Evolutionary conservation across 179 eudicot species (phyloP).

Genomic region (Pouteria campechiana): DNA sequence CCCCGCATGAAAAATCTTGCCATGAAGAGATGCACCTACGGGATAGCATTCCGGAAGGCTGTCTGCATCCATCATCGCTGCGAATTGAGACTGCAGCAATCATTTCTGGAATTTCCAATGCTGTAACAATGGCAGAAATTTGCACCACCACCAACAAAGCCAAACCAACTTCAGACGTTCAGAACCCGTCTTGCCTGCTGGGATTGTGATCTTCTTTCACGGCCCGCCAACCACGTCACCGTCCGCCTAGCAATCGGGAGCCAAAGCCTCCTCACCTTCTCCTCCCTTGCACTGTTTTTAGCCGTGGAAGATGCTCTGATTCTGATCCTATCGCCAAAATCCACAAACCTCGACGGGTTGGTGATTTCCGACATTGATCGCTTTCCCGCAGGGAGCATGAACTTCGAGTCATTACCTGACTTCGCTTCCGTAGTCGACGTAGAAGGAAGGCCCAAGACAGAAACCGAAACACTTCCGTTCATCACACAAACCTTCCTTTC

Average conservation of each 20-base stretch:
- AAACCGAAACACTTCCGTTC: constrained; percentile 4
- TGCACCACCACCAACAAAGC: too few relatives aligned
- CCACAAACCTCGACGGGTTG: constrained; percentile 18
- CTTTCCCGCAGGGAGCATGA: constrained; percentile 10
- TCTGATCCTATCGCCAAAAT: constrained; percentile 13
- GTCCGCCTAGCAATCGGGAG: constrained; percentile 47
- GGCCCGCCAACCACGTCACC: constrained; percentile 53
- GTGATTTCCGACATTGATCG: constrained; percentile 55
- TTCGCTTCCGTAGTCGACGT: neutral
- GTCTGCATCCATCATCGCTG: too few relatives aligned
- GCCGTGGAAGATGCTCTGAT: constrained; percentile 7
- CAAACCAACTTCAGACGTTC: too few relatives aligned
- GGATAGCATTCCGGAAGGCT: too few relatives aligned
- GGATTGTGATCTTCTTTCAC: constrained; percentile 17
- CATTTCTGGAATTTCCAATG: too few relatives aligned
- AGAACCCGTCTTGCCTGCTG: too few relatives aligned
- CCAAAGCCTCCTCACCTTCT: constrained; percentile 38
- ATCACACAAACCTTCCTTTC: constrained; percentile 13
- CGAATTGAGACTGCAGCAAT: too few relatives aligned
- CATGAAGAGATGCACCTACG: too few relatives aligned
- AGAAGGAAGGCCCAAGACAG: constrained; percentile 2
- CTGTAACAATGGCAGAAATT: too few relatives aligned
- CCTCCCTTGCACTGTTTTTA: constrained; percentile 9
- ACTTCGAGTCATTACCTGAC: neutral
- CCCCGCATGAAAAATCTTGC: too few relatives aligned